Conservation (phyloP, 2,329 filamentous ascomycete genomes). For the Colletotrichum australisinense region DNA sequence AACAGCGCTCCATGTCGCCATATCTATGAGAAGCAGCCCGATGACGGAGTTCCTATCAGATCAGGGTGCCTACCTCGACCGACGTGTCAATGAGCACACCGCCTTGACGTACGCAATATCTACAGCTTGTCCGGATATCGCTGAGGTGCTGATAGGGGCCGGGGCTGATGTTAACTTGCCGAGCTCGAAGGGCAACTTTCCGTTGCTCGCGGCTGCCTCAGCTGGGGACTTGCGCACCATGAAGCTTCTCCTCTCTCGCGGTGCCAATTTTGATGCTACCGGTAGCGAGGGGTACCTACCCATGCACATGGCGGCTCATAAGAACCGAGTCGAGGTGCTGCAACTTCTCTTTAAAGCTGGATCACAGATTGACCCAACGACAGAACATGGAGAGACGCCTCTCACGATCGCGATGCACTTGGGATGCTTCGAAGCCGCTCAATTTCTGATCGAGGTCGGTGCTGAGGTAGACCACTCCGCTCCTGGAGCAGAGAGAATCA, state of each 20-base stretch:
- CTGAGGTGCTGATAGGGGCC: slow-evolving; percentile 34
- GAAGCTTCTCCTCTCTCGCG: slow-evolving; percentile 36
- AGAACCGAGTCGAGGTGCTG: slow-evolving; percentile 38
- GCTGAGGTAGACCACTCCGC: slow-evolving; percentile 37
- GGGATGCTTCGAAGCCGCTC: slow-evolving; percentile 38
- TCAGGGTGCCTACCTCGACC: slow-evolving; percentile 38
- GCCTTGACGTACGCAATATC: slow-evolving; percentile 40
- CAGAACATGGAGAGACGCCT: slow-evolving; percentile 40
- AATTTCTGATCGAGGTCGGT: slow-evolving; percentile 37
- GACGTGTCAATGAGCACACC: slow-evolving; percentile 36
- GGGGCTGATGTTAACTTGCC: slow-evolving; percentile 38
- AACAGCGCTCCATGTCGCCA: slow-evolving; percentile 39
- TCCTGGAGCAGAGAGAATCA: slow-evolving; percentile 27
- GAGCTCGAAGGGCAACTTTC: slow-evolving; percentile 35
- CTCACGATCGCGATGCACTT: slow-evolving; percentile 39
- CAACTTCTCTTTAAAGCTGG: slow-evolving; percentile 38
- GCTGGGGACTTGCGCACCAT: slow-evolving; percentile 50
- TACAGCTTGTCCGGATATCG: slow-evolving; percentile 41
- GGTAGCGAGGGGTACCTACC: slow-evolving; percentile 37
- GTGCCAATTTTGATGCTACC: slow-evolving; percentile 34
- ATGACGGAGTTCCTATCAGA: slow-evolving; percentile 40
- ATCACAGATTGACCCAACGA: slow-evolving; percentile 36
- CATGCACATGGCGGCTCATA: slow-evolving; percentile 41
- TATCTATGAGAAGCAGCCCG: slow-evolving; percentile 34
- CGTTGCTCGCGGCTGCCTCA: slow-evolving; percentile 57